Conservation (phyloP, 225 moss, liverwort and hornwort genomes). For the Physcomitrium patens region DNA sequence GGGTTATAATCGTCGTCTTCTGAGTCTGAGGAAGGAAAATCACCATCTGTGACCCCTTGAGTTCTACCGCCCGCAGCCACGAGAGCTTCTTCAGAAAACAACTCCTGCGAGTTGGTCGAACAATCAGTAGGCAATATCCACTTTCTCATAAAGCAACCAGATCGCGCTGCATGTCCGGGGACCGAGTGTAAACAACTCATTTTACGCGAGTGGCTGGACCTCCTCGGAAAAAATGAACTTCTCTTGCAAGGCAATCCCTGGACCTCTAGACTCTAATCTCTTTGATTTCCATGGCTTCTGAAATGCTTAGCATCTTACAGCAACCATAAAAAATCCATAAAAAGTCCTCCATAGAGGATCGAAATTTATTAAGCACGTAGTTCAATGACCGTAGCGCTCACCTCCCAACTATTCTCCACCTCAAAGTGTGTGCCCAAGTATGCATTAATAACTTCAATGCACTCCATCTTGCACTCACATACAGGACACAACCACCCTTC, state of each 20-base stretch:
- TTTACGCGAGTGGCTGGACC: not conserved
- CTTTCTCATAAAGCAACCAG: slow-evolving; percentile 11
- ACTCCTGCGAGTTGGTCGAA: slow-evolving; percentile 37
- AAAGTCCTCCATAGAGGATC: not conserved
- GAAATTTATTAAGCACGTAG: not conserved
- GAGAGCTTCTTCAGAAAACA: slow-evolving; percentile 70
- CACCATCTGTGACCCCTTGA: slow-evolving; percentile 54
- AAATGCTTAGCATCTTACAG: not conserved
- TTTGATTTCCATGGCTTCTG: not conserved
- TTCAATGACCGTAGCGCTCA: slow-evolving; percentile 29
- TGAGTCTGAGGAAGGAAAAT: slow-evolving; percentile 91
- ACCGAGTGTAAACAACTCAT: not conserved
- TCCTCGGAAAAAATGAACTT: not conserved
- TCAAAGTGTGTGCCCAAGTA: slow-evolving; percentile 78
- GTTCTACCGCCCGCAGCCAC: slow-evolving; percentile 62
- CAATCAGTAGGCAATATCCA: slow-evolving; percentile 16
- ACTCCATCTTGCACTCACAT: slow-evolving; percentile 91
- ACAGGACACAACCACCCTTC: slow-evolving; percentile 98
- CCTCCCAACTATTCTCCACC: slow-evolving; percentile 91
- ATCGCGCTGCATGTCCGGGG: slow-evolving; percentile 1
- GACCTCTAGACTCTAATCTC: not conserved
- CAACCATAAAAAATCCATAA: not conserved
- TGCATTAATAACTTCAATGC: slow-evolving; percentile 76
- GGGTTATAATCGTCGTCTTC: slow-evolving; percentile 95
- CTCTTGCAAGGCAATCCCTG: not conserved